Evolutionary conservation across 2,329 filamentous ascomycete species (phyloP), one percentile per base, ranked within the genome.

Genomic region (Aspergillus sp.): DNA sequence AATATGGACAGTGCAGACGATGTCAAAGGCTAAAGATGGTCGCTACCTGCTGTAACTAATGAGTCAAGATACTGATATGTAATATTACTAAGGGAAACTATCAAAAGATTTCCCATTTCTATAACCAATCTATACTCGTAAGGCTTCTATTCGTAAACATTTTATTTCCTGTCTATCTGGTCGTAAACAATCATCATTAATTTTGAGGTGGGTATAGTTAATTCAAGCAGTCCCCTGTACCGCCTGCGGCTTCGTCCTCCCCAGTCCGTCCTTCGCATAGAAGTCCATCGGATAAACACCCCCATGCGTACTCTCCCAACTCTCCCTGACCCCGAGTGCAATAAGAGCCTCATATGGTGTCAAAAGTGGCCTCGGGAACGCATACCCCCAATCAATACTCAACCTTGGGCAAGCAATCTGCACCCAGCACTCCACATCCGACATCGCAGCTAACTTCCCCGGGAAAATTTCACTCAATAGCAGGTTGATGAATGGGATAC

Each of bases 351-450:
- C 95, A 67, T 99, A 97, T 2, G 95, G 93, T 52, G 93, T 98
- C 70, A 99, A 75, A 58, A 99, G 73, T 48, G 95, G 95, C 47
- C 90, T 79, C 1, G 91, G 85, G 71, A 99, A 99, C 0, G 95
- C 95, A 77, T 98, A 98, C 0, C 95, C 95, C 95, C 95, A 99
- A 77, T 99, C 95, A 65, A 99, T 99, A 74, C 93, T 98, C 72
- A 99, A 72, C 50, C 95, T 81, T n/a, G 95, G 95, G 76, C 95
- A 99, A 5, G 95, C 95, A 51, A 99, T 92, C 76, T 99, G 95
- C 40, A 99, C 93, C 95, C 95, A 99, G 67, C 92, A 96, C 71
- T 97, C 93, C 2, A 99, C 90, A 69, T 98, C 93, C 31, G 79
- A 77, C 91, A 99, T 97, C 80, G 95, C 87, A 0, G 91, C 92